Base-by-base conservation (phyloP, 768 basidiomycete species). In the Lactifluus hygrophoroides region DNA sequence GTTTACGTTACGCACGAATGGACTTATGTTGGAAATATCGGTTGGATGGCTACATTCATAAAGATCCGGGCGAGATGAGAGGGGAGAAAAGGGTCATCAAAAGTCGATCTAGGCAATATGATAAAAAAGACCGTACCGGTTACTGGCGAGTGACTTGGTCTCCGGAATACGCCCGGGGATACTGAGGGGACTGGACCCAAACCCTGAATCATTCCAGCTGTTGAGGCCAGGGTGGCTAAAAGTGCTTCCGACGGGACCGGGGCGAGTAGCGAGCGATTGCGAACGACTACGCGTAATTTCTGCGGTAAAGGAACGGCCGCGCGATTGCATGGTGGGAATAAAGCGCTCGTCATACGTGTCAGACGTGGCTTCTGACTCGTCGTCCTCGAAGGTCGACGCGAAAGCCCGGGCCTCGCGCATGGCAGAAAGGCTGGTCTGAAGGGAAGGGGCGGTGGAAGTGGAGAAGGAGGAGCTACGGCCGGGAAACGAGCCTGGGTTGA, bases 1-100 rank as follows among this genome's bases (percentile, higher is more conserved):
- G 6, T 81, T 83, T 17, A 92, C 86, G 69, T 93, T 88, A 23
- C 90, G 76, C n/a, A 88, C 81, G 68, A 93, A 92, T 0, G 90
- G 90, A 62, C 82, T 84, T 80, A 89, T 87, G 69, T 91, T 92
- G 30, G 88, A 86, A 42, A 81, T 71, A 70, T 90, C 79, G 23
- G 70, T 70, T 32, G 75, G 67, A 72, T 76, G 72, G 62, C 71
- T 71, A 63, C 61, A 73, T n/a, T 35, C n/a, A 40, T 17, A 56
- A 68, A 56, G 74, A 72, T 69, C 68, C 65, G 71, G 66, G 60
- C 70, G 69, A 62, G 74, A 74, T 65, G 75, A 71, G 60, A 75
- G 46, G 77, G 79, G 66, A 79, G 80, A 61, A 74, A 69, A 61
- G 74, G 72, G 62, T 78, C 75, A 72, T 78, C 77, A 68, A 74